Evolutionary conservation across 352 stramenopile genomes (phyloP), one percentile per base, ranked within the genome.

Genomic region (Pythium rishiriense): DNA sequence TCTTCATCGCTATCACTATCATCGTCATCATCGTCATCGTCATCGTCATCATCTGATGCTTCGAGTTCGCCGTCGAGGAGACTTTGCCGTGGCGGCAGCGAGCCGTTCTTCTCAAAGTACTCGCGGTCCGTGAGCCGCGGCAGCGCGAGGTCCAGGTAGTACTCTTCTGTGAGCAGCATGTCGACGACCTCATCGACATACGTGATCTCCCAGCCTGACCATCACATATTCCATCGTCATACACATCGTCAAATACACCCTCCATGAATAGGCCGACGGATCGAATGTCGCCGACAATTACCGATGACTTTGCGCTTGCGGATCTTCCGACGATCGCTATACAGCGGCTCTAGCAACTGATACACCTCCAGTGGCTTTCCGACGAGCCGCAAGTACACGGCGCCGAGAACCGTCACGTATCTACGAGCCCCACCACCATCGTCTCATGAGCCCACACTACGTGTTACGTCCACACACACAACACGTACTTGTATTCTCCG

Each of bases 161-260:
- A 91, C 56, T 98, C 87, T 37, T 98, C 79, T 11, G 69, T 83
- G 35, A 99, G 75, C 33, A 99, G 77, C 55, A 94, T 78, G 63
- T 99, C 96, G 1, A 98, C 85, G 28, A 99, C 94, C 74, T 99
- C 91, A 80, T 99, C 97, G 62, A 99, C 90, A 64, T 98, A 83
- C 7, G 87, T 90, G 29, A 99, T 84, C 56, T 93, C 89, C 96
- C 96, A 98, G 17, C 90, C 88, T 78, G 58, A 19, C 8, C 22
- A n/a, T 39, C 48, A 52, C 15, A 25, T 17, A 17, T 21, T n/a
- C n/a, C n/a, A n/a, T 24, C 12, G 52, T 19, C 10, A 41, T 29
- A 5, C 21, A 54, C 37, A 39, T 33, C 14, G 39, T n/a, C 10
- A 54, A n/a, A n/a, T n/a, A n/a, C n/a, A n/a, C n/a, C n/a, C n/a